Base-by-base conservation (phyloP, 805 yeast genomes). In the Yamadazyma laniorum region DNA sequence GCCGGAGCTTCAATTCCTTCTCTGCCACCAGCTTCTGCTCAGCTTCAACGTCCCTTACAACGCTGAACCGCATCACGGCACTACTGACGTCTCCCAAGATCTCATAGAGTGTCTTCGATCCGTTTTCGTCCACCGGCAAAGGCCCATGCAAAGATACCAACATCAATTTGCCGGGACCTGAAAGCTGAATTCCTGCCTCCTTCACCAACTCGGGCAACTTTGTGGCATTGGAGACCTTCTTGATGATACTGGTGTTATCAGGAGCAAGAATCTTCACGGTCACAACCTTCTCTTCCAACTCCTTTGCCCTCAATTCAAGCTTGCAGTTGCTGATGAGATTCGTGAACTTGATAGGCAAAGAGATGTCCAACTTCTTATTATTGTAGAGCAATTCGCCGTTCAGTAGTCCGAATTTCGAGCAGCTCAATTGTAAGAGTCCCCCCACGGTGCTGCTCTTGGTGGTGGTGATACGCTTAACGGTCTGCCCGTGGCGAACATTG, bases 261-360 rank as follows among this genome's bases (percentile, higher is more conserved):
- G 44, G 44, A 15, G 18, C 19, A 9, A 30, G n/a, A 4, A 43
- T 21, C 29, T 46, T 46, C 7, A 34, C 12, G 8, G 28, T 35
- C 23, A 44, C 29, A 14, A 17, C 13, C 11, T 30, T 34, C 6
- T 33, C 42, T 3, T 32, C 43, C n/a, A 48, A 17, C 18, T 48
- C 34, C 6, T 29, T 39, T 11, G 50, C 33, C 35, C 41, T 42
- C 14, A 67, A 47, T 13, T 37, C 42, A 18, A 68, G 42, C 40
- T 59, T 66, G 25, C 67, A 51, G 38, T 67, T 67, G 41, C 59
- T 66, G 16, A 55, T 42, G 17, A 68, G 47, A 19, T 49, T 55
- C 12, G 67, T 55, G 29, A 61, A 53, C 32, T 69, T 45, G 6
- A 68, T 34, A 1, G 70, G 64, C 18, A 61, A 49, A 13, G 62